phyloP scores from a whole-genome alignment of 2,329 filamentous ascomycete species.

The Ceratocystis smalleyi region DNA sequence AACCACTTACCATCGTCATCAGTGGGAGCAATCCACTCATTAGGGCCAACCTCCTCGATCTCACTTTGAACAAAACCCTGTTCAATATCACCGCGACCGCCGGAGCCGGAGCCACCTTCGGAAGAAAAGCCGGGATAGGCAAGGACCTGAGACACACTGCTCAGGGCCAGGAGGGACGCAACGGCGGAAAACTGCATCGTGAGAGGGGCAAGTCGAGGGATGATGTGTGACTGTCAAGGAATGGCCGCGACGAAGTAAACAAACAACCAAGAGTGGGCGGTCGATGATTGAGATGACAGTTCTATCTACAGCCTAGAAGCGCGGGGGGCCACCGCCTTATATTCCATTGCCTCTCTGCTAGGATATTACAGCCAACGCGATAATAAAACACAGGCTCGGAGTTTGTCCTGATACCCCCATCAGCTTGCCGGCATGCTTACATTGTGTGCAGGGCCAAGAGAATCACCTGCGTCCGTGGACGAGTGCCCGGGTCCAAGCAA shows the following conservation, averaged over 20 bases:
- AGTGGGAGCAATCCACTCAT: conserved; percentile 16
- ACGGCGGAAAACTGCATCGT: conserved; percentile 11
- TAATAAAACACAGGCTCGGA: neutral
- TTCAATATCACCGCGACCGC: neutral
- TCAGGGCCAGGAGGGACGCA: conserved; percentile 8
- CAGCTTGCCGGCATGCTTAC: too few species aligned
- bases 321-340: neutral
- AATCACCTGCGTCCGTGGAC: neutral
- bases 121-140: conserved; percentile 1
- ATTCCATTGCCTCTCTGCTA: neutral
- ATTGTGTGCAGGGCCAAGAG: neutral
- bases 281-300: neutral
- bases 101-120: neutral
- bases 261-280: neutral
- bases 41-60: neutral
- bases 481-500: neutral
- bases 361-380: neutral
- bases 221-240: neutral
- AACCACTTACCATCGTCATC: conserved; percentile 8
- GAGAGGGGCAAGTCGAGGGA: neutral
- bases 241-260: neutral
- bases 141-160: conserved; percentile 11
- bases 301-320: neutral
- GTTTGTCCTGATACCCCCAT: too few species aligned
- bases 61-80: neutral